These are phyloP conservation scores for Uncinocarpus reesii DNA, from an alignment of 2,329 filamentous ascomycete species.

Conservation along the genomic window DNA sequence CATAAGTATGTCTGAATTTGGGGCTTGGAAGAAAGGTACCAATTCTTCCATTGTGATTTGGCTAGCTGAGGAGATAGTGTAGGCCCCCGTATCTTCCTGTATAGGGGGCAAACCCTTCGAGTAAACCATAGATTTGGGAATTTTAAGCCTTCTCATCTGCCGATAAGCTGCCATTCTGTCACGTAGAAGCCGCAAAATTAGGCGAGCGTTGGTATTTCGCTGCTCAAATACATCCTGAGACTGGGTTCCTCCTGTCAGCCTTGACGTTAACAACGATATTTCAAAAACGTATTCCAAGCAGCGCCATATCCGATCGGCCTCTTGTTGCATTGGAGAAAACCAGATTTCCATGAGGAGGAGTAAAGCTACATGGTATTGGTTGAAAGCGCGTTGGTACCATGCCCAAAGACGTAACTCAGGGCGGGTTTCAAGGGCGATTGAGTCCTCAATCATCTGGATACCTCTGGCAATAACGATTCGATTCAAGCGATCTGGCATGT, in stretches of 20 bases:
- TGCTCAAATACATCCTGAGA: slow-evolving; percentile 18
- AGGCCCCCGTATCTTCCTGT: not conserved
- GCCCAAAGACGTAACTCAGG: slow-evolving; percentile 49
- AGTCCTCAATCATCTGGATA: slow-evolving; percentile 45
- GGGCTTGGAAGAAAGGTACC: not conserved
- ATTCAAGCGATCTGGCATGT: slow-evolving; percentile 46
- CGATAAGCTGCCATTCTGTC: slow-evolving; percentile 30
- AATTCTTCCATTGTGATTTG: not conserved
- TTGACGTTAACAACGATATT: slow-evolving; percentile 32
- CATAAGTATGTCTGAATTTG: not conserved
- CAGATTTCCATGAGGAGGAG: slow-evolving; percentile 59
- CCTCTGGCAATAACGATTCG: slow-evolving; percentile 55
- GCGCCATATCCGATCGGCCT: slow-evolving; percentile 58
- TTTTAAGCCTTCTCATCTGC: slow-evolving; percentile 23
- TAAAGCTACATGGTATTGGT: slow-evolving; percentile 62
- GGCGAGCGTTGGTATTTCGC: slow-evolving; percentile 48
- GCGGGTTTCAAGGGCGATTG: slow-evolving; percentile 45
- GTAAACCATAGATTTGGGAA: slow-evolving; percentile 19
- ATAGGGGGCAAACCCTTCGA: slow-evolving; percentile 5
- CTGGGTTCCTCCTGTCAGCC: slow-evolving; percentile 6
- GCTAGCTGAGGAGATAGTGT: not conserved
- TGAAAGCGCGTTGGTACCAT: slow-evolving; percentile 62
- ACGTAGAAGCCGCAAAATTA: slow-evolving; percentile 53
- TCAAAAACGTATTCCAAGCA: slow-evolving; percentile 64
- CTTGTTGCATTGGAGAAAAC: slow-evolving; percentile 45